Base-by-base conservation (phyloP, 2,329 filamentous ascomycete genomes). In the Botryotinia globosa region DNA sequence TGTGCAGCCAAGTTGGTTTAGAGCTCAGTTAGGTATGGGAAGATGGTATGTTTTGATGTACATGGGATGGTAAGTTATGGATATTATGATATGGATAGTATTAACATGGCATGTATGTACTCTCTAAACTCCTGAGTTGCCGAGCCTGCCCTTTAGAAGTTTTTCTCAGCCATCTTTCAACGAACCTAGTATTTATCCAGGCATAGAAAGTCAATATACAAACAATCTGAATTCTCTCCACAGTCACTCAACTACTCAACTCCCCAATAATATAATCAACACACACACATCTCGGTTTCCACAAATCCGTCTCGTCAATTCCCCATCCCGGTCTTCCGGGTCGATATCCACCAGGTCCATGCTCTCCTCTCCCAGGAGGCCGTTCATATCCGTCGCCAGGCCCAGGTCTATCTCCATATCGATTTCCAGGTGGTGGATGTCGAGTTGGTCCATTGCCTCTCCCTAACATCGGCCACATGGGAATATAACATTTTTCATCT, bases 401-500 rank as follows among this genome's bases (percentile, higher is more conserved):
- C 71, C 59, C 64, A 39, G 73, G 69, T 29, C 65, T 64, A 39
- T 67, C 61, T 54, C 73, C 66, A 29, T 66, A 51, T 6, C 63
- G 22, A 39, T 51, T 1, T 39, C 51, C n/a, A 25, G 39, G 42
- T 25, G 44, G 22, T 12, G 69, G 69, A 14, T 58, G 25, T 34
- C 71, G 66, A 48, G 12, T 29, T 1, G 54, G 62, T 32, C 72
- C 59, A n/a, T 65, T 34, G 5, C 39, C 44, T 8, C 72, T 45
- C 32, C 69, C 72, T 14, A 79, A 73, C 74, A 85, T 74, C 2
- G 85, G 85, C 85, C 85, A 87, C 82, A 86, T 87, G 1, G 85
- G 85, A 56, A 87, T 85, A 73, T 82, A 85, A 75, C 85, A 86
- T 20, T 82, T 80, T 75, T 86, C 83, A 72, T 84, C 81, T 77